Evolutionary conservation across 163 green algal species (phyloP).

Genomic region (Trebouxia gelatinosa): DNA sequence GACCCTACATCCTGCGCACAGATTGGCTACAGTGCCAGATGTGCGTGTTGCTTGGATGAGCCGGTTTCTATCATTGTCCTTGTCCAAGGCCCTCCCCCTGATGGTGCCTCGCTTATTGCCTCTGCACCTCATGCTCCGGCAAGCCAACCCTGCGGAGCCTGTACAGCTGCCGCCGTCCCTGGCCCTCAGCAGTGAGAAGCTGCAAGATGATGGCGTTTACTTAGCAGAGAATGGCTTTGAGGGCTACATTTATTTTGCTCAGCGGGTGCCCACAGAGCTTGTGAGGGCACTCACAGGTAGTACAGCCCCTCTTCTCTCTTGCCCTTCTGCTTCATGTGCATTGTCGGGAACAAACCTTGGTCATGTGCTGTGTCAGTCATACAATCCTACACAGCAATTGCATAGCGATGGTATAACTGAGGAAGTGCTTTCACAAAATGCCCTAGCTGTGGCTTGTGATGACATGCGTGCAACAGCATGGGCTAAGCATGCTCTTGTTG

Average conservation of each 20-base stretch:
- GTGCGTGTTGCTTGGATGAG: slow-evolving; percentile 73
- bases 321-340: not conserved
- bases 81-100: slow-evolving; percentile 40
- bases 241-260: slow-evolving; percentile 75
- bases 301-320: too few relatives aligned
- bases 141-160: slow-evolving; percentile 55
- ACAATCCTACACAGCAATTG: too few relatives aligned
- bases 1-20: not conserved
- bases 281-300: slow-evolving; percentile 67
- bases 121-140: slow-evolving; percentile 60
- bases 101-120: slow-evolving; percentile 70
- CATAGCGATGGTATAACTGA: too few relatives aligned
- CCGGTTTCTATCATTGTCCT: slow-evolving; percentile 52
- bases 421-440: too few relatives aligned
- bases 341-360: slow-evolving; percentile 1
- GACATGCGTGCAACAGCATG: too few relatives aligned
- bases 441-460: too few relatives aligned
- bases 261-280: slow-evolving; percentile 44
- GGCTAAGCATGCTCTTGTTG: too few relatives aligned
- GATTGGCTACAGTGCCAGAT: slow-evolving; percentile 52
- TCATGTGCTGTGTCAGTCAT: not conserved
- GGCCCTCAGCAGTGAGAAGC: slow-evolving; percentile 56
- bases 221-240: slow-evolving; percentile 90
- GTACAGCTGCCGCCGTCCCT: slow-evolving; percentile 15
- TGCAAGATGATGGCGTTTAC: slow-evolving; percentile 83